Percentiles rank a stretch among this genome's conserved stretches.
Evolutionary conservation across 495 filamentous ascomycete species (phyloP).

Genomic region (Penicillium turbatum): DNA sequence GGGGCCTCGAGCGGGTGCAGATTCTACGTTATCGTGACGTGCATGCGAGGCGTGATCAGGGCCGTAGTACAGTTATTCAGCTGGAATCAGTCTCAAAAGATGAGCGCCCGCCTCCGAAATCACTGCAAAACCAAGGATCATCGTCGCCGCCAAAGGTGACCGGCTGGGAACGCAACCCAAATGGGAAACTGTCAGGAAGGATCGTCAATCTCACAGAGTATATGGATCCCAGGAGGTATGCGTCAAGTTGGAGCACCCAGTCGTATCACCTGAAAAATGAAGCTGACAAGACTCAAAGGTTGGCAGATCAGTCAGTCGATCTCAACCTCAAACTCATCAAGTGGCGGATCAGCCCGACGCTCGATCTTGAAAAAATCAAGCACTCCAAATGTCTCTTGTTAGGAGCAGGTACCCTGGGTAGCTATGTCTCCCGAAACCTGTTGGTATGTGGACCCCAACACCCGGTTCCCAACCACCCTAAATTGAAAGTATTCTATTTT

Average conservation of each 20-base stretch:
- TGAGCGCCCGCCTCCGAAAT: constrained; percentile 18
- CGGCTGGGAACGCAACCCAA: constrained; percentile 85
- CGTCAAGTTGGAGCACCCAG: neutral
- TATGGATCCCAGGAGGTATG: constrained; percentile 76
- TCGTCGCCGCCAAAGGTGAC: constrained; percentile 74
- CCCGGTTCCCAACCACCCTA: neutral
- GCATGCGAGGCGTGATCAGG: constrained; percentile 66
- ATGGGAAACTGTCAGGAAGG: constrained; percentile 69
- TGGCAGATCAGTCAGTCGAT: constrained; percentile 95
- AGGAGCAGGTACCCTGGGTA: constrained; percentile 91
- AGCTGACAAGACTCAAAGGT: constrained; percentile 28
- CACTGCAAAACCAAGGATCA: constrained; percentile 25
- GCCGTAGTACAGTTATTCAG: constrained; percentile 71
- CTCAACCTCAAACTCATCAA: constrained; percentile 98
- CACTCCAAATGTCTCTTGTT: constrained; percentile 86
- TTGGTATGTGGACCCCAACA: constrained; percentile 45
- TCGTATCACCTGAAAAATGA: neutral
- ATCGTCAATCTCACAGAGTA: constrained; percentile 80
- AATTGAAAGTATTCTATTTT: neutral
- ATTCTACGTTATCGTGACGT: constrained; percentile 89
- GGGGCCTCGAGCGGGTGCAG: constrained; percentile 69
- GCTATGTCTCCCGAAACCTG: constrained; percentile 84
- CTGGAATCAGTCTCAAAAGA: constrained; percentile 50
- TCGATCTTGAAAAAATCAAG: constrained; percentile 87
- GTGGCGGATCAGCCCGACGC: constrained; percentile 86